Percentiles rank a stretch among this genome's conserved stretches.
Conservation (phyloP, 78 protist genomes). For the Tieghemostelium lacteum region DNA sequence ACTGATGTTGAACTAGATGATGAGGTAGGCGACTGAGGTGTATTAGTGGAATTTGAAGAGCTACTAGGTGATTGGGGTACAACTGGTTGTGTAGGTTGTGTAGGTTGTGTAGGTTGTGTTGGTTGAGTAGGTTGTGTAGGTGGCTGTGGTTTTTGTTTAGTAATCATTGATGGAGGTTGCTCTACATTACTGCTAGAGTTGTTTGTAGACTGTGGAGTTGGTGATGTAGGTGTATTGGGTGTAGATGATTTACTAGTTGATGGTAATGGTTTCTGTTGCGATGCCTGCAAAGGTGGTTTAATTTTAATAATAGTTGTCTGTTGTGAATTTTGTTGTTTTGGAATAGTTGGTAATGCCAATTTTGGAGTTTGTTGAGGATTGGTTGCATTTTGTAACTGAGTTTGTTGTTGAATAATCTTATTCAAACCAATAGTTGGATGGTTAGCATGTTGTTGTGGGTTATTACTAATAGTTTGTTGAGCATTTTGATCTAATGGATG, state of each 20-base stretch:
- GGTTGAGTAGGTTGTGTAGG: constrained; percentile 16
- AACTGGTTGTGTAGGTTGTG: neutral
- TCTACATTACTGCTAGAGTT: neutral
- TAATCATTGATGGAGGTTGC: neutral
- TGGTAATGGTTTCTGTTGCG: neutral
- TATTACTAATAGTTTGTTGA: neutral
- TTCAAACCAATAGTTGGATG: constrained; percentile 67
- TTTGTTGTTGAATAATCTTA: constrained; percentile 9
- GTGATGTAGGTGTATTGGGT: constrained; percentile 1
- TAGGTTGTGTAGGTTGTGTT: neutral
- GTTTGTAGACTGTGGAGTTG: neutral
- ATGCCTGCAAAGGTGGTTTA: constrained; percentile 33
- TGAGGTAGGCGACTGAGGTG: neutral
- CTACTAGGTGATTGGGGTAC: neutral
- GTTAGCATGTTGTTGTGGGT: constrained; percentile 7
- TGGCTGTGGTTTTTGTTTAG: constrained; percentile 9
- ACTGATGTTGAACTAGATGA: neutral
- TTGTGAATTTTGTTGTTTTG: constrained; percentile 46
- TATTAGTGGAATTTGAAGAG: neutral
- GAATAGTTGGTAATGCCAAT: constrained; percentile 65
- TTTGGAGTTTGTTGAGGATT: constrained; percentile 48
- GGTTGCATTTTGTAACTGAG: too few relatives aligned
- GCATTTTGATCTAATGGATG: neutral
- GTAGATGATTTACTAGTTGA: neutral
- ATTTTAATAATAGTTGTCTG: neutral